A percentile compares a stretch with the other conserved stretches of the same genome.
Conservation (phyloP, 2,329 filamentous ascomycete genomes). For the Colletotrichum euphorbiae region DNA sequence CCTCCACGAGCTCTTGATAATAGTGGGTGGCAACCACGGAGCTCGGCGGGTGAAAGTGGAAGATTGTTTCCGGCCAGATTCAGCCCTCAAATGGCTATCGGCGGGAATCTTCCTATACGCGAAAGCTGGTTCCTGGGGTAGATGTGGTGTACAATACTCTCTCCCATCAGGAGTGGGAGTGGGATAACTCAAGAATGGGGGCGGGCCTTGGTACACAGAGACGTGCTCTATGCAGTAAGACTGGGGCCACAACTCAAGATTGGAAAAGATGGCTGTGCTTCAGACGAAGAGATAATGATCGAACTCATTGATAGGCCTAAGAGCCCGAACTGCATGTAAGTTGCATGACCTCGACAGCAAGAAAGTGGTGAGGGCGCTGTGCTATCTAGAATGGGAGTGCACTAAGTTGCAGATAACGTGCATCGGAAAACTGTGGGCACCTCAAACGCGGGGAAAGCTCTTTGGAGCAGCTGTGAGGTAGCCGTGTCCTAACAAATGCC, state of each 20-base stretch:
- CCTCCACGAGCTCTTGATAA: background rate
- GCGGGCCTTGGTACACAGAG: background rate
- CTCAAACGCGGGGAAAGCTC: slow-evolving; percentile 12
- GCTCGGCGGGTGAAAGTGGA: background rate
- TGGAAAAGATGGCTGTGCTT: no score
- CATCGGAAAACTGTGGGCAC: background rate
- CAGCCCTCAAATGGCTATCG: background rate
- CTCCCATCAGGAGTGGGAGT: background rate
- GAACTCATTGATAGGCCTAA: background rate
- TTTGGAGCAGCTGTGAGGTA: background rate
- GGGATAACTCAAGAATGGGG: slow-evolving; percentile 15
- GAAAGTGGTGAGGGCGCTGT: background rate
- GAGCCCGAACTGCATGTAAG: background rate
- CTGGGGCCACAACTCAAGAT: background rate
- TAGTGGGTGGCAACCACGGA: background rate
- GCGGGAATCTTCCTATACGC: no score
- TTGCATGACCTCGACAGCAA: background rate
- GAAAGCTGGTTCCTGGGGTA: background rate
- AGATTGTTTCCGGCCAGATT: background rate
- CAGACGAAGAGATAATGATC: background rate
- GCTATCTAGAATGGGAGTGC: background rate
- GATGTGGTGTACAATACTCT: background rate
- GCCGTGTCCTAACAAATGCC: background rate
- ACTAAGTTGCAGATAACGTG: slow-evolving; percentile 14
- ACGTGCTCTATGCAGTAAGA: background rate